These are phyloP conservation scores for Trametes maxima DNA, from an alignment of 768 basidiomycete species.

Conservation along the genomic window DNA sequence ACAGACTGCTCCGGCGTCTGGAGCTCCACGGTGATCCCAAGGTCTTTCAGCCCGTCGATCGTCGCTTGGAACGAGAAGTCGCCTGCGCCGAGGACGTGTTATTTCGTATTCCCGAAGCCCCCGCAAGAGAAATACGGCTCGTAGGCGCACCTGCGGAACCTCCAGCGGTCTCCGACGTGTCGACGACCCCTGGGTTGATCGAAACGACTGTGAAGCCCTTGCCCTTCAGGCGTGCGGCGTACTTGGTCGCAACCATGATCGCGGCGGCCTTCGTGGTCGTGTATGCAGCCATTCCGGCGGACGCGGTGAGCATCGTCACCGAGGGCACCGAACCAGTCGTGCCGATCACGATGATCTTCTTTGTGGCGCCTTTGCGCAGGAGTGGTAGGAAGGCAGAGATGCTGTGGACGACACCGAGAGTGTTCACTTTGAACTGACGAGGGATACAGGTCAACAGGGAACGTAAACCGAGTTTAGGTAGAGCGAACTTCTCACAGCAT, in stretches of 20 bases:
- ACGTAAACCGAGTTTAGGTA: background rate
- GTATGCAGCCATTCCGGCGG: conserved; percentile 1
- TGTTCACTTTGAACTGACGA: conserved; percentile 38
- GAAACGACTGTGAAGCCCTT: conserved; percentile 12
- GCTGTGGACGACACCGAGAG: conserved; percentile 38
- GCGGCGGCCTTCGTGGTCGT: conserved; percentile 3
- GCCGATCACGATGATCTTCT: conserved; percentile 39
- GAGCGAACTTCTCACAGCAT: conserved; percentile 11
- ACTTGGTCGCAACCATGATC: conserved; percentile 10
- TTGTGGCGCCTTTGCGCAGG: conserved; percentile 32
- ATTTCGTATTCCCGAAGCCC: background rate
- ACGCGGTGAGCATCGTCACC: conserved; percentile 22
- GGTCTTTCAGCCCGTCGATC: background rate
- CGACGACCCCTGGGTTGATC: background rate
- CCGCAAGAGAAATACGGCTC: background rate
- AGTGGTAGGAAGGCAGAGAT: conserved; percentile 43
- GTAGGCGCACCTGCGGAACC: background rate
- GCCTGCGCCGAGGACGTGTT: too few species aligned
- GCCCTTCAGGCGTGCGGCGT: background rate
- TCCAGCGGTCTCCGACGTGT: conserved; percentile 1
- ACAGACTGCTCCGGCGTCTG: conserved; percentile 19
- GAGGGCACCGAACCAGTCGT: conserved; percentile 35
- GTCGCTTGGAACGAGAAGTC: conserved; percentile 10
- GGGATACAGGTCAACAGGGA: background rate
- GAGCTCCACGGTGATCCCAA: background rate